These are phyloP conservation scores for Phytophthora ohioensis DNA, from an alignment of 352 stramenopile species.

Conservation along the genomic window DNA sequence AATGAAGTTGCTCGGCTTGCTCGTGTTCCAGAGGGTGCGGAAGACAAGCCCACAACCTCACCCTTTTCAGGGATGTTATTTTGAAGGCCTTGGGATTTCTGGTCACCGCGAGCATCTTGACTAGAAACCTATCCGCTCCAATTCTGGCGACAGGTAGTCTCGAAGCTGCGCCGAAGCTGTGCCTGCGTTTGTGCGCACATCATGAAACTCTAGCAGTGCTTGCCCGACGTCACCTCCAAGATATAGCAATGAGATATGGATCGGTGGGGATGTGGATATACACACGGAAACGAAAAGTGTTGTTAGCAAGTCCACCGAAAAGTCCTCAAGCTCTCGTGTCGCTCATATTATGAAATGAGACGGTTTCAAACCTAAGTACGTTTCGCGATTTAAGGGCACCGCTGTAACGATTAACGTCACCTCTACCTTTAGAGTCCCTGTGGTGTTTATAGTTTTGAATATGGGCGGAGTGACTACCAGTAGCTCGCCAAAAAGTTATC, in stretches of 20 bases:
- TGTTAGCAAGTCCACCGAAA: conserved; percentile 31
- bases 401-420: no score
- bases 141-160: neutral
- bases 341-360: conserved; percentile 20
- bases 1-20: no score
- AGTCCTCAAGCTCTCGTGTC: conserved; percentile 26
- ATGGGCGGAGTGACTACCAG: no score
- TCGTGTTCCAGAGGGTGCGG: conserved; percentile 1
- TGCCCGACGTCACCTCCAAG: conserved; percentile 23
- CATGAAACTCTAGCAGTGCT: conserved; percentile 20
- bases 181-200: conserved; percentile 17
- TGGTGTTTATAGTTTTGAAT: no score
- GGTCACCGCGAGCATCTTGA: conserved; percentile 1
- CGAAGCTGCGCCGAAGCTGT: conserved; percentile 7
- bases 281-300: conserved; percentile 33
- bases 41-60: conserved; percentile 21
- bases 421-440: no score
- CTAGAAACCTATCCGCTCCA: neutral
- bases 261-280: conserved; percentile 25
- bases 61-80: conserved; percentile 1
- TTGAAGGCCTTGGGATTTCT: conserved; percentile 12
- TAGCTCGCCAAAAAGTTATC: no score
- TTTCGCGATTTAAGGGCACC: no score
- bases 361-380: no score
- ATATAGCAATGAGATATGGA: conserved; percentile 15